These are phyloP conservation scores for Rhodotorula mucilaginosa DNA, from an alignment of 1,284 basidiomycete genomes.

Conservation along the genomic window DNA sequence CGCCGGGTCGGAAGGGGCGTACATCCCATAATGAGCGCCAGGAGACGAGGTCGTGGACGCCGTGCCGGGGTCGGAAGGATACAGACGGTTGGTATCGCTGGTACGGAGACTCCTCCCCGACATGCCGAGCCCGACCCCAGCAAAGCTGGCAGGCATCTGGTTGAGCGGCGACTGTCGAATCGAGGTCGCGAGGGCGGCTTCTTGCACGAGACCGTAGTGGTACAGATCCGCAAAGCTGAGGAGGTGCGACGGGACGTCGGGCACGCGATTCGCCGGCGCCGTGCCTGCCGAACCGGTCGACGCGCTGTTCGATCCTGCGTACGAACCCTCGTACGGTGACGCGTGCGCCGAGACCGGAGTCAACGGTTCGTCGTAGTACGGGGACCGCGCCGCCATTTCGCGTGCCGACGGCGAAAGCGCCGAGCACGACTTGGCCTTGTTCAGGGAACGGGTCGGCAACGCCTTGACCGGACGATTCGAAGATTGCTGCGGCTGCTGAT, in stretches of 20 bases:
- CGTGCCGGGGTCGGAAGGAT: background rate
- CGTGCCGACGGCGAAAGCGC: slow-evolving; percentile 24
- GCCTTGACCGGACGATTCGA: slow-evolving; percentile 20
- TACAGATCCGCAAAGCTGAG: slow-evolving; percentile 42
- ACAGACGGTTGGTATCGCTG: background rate
- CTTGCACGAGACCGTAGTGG: slow-evolving; percentile 35
- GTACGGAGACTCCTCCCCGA: background rate
- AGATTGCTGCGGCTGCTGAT: background rate
- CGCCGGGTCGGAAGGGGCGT: slow-evolving; percentile 27
- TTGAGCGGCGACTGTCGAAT: slow-evolving; percentile 23
- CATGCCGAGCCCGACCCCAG: slow-evolving; percentile 20
- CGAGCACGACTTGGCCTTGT: slow-evolving; percentile 41
- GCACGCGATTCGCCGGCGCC: too few relatives aligned
- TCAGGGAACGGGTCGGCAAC: slow-evolving; percentile 33
- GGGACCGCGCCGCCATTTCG: slow-evolving; percentile 5
- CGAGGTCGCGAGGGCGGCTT: slow-evolving; percentile 17
- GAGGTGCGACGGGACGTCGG: slow-evolving; percentile 4
- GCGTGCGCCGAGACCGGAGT: slow-evolving; percentile 32
- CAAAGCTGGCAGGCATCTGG: slow-evolving; percentile 6
- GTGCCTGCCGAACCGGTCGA: slow-evolving; percentile 6
- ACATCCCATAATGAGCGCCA: background rate
- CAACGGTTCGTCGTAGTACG: slow-evolving; percentile 29
- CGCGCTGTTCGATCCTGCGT: slow-evolving; percentile 27
- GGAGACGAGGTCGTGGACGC: background rate
- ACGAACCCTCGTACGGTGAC: slow-evolving; percentile 6